Conservation (phyloP, 148 eudicot genomes). For the Rhododendron simsii region DNA sequence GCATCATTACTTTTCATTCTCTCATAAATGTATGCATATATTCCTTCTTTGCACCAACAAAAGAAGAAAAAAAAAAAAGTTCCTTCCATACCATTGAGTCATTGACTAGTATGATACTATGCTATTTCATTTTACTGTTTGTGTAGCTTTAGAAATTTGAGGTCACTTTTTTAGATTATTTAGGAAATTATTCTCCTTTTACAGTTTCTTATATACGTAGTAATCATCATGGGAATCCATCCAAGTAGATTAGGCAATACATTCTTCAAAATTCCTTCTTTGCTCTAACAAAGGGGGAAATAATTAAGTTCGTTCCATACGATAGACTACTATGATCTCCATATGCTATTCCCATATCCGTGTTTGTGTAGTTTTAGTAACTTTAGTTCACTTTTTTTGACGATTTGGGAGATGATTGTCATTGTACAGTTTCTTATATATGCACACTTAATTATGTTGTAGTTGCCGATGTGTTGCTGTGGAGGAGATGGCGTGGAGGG, state of each 20-base stretch:
- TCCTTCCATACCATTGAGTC: background rate
- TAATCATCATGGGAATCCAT: background rate
- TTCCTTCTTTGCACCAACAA: background rate
- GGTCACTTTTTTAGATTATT: background rate
- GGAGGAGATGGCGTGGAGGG: conserved; percentile 60
- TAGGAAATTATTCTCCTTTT: background rate
- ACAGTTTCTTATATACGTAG: background rate
- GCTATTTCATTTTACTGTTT: background rate
- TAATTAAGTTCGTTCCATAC: background rate
- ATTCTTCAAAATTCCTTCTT: background rate
- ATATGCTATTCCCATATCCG: background rate
- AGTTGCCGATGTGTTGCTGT: conserved; percentile 85
- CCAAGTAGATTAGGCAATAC: background rate
- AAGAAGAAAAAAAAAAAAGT: background rate
- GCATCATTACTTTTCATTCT: background rate
- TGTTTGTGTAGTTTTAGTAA: background rate
- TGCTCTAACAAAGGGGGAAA: background rate
- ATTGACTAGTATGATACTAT: background rate
- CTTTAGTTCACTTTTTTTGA: background rate
- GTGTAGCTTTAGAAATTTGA: background rate
- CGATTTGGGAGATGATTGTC: background rate
- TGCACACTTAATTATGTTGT: conserved; percentile 9
- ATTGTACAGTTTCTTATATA: background rate
- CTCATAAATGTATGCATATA: background rate
- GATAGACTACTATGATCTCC: background rate